Conservation (phyloP, 768 basidiomycete species). For the Lanmaoa pseudosensibilis region DNA sequence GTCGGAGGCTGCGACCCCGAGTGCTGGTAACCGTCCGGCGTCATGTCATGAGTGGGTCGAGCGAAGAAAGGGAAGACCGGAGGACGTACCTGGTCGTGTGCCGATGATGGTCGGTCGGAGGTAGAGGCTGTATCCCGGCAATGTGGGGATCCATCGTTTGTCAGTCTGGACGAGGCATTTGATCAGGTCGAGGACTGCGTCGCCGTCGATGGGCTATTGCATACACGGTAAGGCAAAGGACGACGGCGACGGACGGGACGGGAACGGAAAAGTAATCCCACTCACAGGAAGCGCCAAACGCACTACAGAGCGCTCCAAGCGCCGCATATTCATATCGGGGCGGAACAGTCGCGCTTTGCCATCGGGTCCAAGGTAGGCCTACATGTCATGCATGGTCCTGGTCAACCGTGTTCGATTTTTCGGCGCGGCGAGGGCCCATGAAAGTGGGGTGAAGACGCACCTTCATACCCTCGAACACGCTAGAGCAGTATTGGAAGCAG, state of each 20-base stretch:
- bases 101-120: slow-evolving; percentile 76
- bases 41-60: neutral
- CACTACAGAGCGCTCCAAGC: slow-evolving; percentile 65
- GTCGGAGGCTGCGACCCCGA: slow-evolving; percentile 73
- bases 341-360: slow-evolving; percentile 79
- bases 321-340: slow-evolving; percentile 82
- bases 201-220: slow-evolving; percentile 43
- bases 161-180: slow-evolving; percentile 72
- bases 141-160: slow-evolving; percentile 79
- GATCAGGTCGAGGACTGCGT: slow-evolving; percentile 49
- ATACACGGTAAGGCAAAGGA: too few species aligned
- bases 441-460: slow-evolving; percentile 28
- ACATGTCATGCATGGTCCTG: neutral
- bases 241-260: neutral
- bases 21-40: slow-evolving; percentile 32
- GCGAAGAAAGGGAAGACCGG: neutral
- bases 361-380: slow-evolving; percentile 72
- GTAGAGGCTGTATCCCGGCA: slow-evolving; percentile 79
- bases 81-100: slow-evolving; percentile 37
- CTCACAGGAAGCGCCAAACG: slow-evolving; percentile 74
- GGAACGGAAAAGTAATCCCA: neutral
- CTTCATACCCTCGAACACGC: slow-evolving; percentile 69
- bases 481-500: slow-evolving; percentile 60
- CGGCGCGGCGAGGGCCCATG: neutral
- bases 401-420: neutral